Evolutionary conservation across 2,329 filamentous ascomycete genomes (phyloP), one percentile per base, ranked within the genome.

Genomic region (Hysterium pulicare): DNA sequence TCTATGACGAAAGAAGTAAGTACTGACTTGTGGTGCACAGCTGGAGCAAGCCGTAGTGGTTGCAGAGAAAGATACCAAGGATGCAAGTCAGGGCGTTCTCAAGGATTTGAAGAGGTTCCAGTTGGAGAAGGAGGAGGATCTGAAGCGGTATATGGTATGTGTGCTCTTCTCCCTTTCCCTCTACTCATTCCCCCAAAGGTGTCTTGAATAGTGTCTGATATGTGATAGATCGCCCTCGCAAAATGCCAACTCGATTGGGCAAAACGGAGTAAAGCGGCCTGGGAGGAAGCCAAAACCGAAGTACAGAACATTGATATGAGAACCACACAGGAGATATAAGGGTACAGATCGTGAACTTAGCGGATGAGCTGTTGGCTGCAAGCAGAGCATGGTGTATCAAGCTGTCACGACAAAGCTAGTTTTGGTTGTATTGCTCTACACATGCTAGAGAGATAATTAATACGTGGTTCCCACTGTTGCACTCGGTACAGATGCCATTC

Each of bases 231-330:
- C 58, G 87, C 88, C 23, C 96, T 95, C 67, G 90, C 90, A 10
- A 87, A 87, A 66, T 91, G 86, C 66, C 90, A 96, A 63, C 83
- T 96, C 46, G 88, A 95, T 64, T 96, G 90, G 90, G 91, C 90
- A 3, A 87, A 84, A 68, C 90, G 91, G 67, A 90, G 86, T 66
- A 82, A 90, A 62, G 88, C 91, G 57, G 89, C 89, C 5, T 96
- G 90, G 90, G 87, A 91, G 58, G 90, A 95, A 63, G 90, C 90
- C 2, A 86, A 84, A 55, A 81, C 81, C 3, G 90, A 96, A 66
- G 87, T 95, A 45, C 81, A 86, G 51, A 95, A 94, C 76, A 95
- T 96, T 21, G 24, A 39, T 15, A 26, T 26, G 17, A 2, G 23
- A 15, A 10, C 37, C 15, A 16, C n/a, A n/a, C 24, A 28, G 23